phyloP scores from a whole-genome alignment of 2,329 filamentous ascomycete species.

The Aspergillus quadricinctus region DNA sequence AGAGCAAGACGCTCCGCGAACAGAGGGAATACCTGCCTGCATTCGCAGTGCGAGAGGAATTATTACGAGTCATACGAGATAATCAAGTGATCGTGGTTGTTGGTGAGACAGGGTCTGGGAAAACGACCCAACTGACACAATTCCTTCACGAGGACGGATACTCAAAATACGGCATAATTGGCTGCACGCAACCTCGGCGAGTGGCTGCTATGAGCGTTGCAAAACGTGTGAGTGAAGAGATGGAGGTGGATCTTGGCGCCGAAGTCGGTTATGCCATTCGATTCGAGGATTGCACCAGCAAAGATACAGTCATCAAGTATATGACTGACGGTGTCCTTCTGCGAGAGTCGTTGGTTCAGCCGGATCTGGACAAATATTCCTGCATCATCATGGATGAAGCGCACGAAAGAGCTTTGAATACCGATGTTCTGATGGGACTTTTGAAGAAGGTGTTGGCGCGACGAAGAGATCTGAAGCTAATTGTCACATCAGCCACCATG shows the following conservation, averaged over 20 bases:
- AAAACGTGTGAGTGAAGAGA: conserved; percentile 96
- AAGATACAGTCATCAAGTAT: conserved; percentile 94
- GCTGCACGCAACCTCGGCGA: conserved; percentile 91
- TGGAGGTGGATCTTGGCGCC: conserved; percentile 86
- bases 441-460: conserved; percentile 95
- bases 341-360: conserved; percentile 86
- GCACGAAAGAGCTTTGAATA: conserved; percentile 93
- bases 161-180: conserved; percentile 80
- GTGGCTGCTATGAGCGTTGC: conserved; percentile 99
- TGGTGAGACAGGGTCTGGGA: conserved; percentile 94
- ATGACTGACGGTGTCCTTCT: conserved; percentile 97
- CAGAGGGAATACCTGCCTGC: conserved; percentile 91
- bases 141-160: conserved; percentile 96
- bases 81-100: conserved; percentile 97
- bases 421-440: conserved; percentile 92
- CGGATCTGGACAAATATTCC: conserved; percentile 90
- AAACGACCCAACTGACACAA: conserved; percentile 95
- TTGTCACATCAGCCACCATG: conserved; percentile 98
- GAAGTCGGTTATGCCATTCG: conserved; percentile 95
- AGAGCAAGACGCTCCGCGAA: conserved; percentile 83
- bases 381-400: conserved; percentile 99
- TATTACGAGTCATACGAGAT: conserved; percentile 86
- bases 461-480: conserved; percentile 86
- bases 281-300: conserved; percentile 96
- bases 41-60: conserved; percentile 91